Conservation (phyloP, 306 rosid species). For the Rosa persica region DNA sequence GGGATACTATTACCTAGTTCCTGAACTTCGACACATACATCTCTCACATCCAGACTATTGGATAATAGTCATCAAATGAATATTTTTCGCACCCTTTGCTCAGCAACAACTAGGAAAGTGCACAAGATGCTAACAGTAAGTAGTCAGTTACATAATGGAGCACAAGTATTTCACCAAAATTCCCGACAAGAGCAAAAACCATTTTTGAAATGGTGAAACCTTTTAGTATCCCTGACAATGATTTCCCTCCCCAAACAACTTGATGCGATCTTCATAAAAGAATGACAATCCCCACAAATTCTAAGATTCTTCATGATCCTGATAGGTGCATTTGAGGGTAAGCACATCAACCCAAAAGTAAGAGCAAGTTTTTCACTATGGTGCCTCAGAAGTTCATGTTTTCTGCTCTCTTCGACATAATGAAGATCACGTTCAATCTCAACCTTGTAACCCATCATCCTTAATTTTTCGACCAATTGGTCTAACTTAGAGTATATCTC, state of each 20-base stretch:
- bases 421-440: conserved; percentile 64
- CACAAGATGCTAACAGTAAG: background rate
- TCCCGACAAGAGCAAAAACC: conserved; percentile 67
- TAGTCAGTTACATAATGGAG: background rate
- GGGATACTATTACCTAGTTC: too few relatives aligned
- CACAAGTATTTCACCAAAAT: conserved; percentile 56
- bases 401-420: conserved; percentile 61
- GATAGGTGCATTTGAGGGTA: conserved; percentile 60
- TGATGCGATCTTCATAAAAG: conserved; percentile 70
- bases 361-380: conserved; percentile 86
- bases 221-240: conserved; percentile 66
- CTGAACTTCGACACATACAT: too few relatives aligned
- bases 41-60: background rate
- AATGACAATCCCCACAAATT: conserved; percentile 87
- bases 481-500: conserved; percentile 61
- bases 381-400: conserved; percentile 66
- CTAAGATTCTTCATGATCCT: conserved; percentile 90
- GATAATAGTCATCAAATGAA: background rate
- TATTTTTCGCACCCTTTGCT: background rate
- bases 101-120: background rate
- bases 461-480: conserved; percentile 53
- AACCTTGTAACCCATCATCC: conserved; percentile 52
- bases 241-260: conserved; percentile 49
- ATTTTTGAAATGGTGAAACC: conserved; percentile 70
- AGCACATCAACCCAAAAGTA: conserved; percentile 67